Evolutionary conservation across 2,329 filamentous ascomycete species (phyloP).

Genomic region (Trichoderma koningii): DNA sequence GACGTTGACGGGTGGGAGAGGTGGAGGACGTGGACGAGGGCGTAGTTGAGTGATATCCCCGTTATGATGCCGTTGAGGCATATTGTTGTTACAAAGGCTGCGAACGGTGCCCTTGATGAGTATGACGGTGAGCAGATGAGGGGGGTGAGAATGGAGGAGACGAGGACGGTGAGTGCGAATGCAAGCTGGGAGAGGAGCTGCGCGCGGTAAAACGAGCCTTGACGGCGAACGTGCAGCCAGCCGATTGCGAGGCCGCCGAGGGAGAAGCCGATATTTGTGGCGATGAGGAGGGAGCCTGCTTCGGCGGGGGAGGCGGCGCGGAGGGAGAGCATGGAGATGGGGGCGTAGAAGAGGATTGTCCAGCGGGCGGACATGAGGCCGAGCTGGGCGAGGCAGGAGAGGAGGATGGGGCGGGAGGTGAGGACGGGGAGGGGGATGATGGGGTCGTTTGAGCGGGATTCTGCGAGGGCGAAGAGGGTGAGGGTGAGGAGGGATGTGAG

Average conservation of each 20-base stretch:
- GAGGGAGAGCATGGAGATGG: conserved; percentile 77
- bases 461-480: conserved; percentile 60
- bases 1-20: conserved; percentile 67
- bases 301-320: conserved; percentile 68
- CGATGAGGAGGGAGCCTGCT: conserved; percentile 75
- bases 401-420: conserved; percentile 66
- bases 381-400: conserved; percentile 74
- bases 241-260: conserved; percentile 72
- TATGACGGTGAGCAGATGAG: conserved; percentile 43
- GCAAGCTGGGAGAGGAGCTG: conserved; percentile 65
- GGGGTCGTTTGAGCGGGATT: conserved; percentile 65
- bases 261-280: conserved; percentile 80
- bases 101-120: too few species aligned
- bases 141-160: conserved; percentile 45
- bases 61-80: conserved; percentile 73
- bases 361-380: conserved; percentile 81
- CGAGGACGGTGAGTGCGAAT: conserved; percentile 58
- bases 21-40: conserved; percentile 76
- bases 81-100: conserved; percentile 39
- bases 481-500: conserved; percentile 56
- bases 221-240: conserved; percentile 71
- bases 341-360: conserved; percentile 78
- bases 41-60: conserved; percentile 77
- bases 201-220: conserved; percentile 71
- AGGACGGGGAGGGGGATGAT: conserved; percentile 74